A percentile compares a stretch with the other conserved stretches of the same genome.
Conservation (phyloP, 2,329 filamentous ascomycete species). For the Alternaria triticimaculans region DNA sequence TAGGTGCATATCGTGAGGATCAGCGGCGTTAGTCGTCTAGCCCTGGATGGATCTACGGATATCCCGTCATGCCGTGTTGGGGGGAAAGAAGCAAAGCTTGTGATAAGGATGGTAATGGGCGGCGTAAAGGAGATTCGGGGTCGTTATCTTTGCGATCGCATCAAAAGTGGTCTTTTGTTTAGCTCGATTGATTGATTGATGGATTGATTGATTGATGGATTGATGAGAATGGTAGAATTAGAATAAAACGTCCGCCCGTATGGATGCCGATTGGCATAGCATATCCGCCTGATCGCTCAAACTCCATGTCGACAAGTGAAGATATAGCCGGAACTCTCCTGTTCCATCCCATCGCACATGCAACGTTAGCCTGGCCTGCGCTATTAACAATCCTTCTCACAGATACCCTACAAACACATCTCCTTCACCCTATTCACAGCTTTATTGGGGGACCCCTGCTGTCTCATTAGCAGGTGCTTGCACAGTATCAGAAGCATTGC, state of each 20-base stretch:
- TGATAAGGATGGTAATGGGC: neutral
- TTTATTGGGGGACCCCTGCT: constrained; percentile 10
- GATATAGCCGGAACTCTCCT: neutral
- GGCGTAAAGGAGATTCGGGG: neutral
- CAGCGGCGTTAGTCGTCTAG: neutral
- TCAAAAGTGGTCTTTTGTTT: neutral
- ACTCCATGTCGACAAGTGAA: neutral
- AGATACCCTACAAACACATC: constrained; percentile 8
- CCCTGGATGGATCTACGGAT: neutral
- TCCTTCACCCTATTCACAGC: constrained; percentile 10
- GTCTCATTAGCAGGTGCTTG: constrained; percentile 7
- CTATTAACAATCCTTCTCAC: neutral
- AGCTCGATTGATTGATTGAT: neutral
- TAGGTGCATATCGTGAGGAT: neutral
- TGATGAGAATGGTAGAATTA: neutral
- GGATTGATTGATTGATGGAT: neutral
- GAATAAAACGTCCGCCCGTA: neutral
- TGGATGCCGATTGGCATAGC: neutral
- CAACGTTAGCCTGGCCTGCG: neutral
- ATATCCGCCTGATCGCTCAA: neutral
- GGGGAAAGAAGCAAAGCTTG: neutral
- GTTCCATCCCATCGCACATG: neutral
- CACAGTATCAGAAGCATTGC: constrained; percentile 3
- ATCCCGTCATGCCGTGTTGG: neutral
- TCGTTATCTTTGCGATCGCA: neutral